Evolutionary conservation across 805 yeast genomes (phyloP).

Genomic region (Zygosaccharomyces gambellarensis): DNA sequence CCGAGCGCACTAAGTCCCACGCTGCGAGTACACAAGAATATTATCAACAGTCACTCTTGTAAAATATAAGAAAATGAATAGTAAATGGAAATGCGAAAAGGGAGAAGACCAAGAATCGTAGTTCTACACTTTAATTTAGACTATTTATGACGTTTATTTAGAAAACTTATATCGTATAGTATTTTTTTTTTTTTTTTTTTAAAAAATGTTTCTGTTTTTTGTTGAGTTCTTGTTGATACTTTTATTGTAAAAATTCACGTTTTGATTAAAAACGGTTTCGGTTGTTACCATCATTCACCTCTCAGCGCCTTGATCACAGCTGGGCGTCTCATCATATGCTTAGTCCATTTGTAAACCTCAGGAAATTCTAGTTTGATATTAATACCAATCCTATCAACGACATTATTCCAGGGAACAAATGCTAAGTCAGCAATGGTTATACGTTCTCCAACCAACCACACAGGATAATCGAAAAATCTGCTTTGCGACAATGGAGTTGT

Average conservation of each 20-base stretch:
- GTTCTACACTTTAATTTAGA: neutral
- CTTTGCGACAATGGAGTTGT: constrained; percentile 82
- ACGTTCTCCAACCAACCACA: constrained; percentile 88
- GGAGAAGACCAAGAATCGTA: neutral
- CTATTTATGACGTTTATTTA: neutral
- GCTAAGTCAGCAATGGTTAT: constrained; percentile 84
- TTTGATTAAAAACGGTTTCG: neutral
- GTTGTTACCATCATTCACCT: constrained; percentile 44
- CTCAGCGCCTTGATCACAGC: constrained; percentile 83
- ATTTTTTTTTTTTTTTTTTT: neutral
- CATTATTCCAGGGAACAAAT: constrained; percentile 96
- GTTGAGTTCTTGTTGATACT: neutral
- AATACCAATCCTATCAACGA: constrained; percentile 87
- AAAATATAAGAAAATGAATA: neutral
- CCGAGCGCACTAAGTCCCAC: neutral
- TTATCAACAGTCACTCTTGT: neutral
- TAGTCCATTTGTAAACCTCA: constrained; percentile 94
- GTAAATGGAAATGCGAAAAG: too few species aligned
- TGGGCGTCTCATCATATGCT: constrained; percentile 91
- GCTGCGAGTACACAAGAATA: neutral
- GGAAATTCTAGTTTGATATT: constrained; percentile 84
- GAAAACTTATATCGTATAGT: neutral
- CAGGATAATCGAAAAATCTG: constrained; percentile 85
- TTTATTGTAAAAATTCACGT: neutral
- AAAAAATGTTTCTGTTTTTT: neutral